Evolutionary conservation across 106 monocot genomes (phyloP), one percentile per base, ranked within the genome.

Genomic region (Allium fistulosum): DNA sequence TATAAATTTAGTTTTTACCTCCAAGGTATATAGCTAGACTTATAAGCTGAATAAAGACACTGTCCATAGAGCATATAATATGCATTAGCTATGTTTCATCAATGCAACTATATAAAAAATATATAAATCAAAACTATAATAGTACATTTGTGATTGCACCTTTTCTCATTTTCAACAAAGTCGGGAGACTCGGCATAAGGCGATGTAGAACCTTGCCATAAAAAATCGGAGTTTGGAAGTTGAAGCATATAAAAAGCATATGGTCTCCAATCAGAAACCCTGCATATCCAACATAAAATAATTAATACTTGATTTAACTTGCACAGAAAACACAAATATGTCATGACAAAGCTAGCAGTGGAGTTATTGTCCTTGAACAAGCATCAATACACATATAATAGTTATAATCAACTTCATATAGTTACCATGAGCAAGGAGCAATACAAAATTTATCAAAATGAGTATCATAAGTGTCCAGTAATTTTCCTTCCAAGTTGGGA

Each of bases 381-480:
- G 22, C 22, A 22, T 22, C 22, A 22, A 22, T 22, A 22, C 22
- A 22, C 22, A 22, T 22, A 22, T 22, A 22, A 22, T 22, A 22
- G 22, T 22, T 22, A 22, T 22, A 22, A 22, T 22, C 22, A 22
- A 22, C 22, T 22, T 22, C 22, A 22, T 22, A 22, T 22, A 62
- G 13, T 17, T 83, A 96, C 96, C 96, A 97, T 61, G 68, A 70
- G 72, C 85, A 87, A 61, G 88, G 79, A 37, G 84, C 83, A 73
- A 97, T 88, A 11, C 72, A 72, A 81, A 88, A 88, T 78, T 47
- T 76, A 63, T 88, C 91, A 69, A 51, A 48, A 37, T 28, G 55
- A 13, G 96, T 92, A 59, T 92, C 86, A 75, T 97, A 97, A 53
- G 92, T 92, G 58, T 97, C 92, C 27, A 97, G 27, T 67, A 97